Evolutionary conservation across 2,329 filamentous ascomycete genomes (phyloP).

Genomic region (Clarireedia paspali): DNA sequence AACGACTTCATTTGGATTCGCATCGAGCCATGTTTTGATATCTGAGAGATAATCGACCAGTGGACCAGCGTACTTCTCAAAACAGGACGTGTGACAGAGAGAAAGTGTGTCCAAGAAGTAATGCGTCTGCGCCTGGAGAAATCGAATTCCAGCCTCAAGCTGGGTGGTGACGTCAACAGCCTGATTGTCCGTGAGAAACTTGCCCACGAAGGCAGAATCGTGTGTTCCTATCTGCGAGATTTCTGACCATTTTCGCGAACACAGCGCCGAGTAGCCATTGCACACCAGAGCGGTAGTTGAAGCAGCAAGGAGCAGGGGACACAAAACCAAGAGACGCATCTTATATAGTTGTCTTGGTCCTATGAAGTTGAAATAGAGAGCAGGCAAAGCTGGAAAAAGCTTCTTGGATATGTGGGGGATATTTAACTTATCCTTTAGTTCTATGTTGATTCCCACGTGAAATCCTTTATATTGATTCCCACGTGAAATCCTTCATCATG

Average conservation of each 20-base stretch:
- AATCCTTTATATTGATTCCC: too few species aligned
- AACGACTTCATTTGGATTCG: conserved; percentile 51
- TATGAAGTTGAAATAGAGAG: not conserved
- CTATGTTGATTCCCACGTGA: too few species aligned
- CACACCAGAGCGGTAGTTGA: conserved; percentile 2
- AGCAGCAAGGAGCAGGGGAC: not conserved
- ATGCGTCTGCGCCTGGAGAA: conserved; percentile 50
- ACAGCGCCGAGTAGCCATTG: conserved; percentile 72
- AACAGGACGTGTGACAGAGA: conserved; percentile 6
- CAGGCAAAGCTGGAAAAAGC: not conserved
- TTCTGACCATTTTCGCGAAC: conserved; percentile 63
- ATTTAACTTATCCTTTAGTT: too few species aligned
- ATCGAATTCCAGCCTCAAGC: conserved; percentile 56
- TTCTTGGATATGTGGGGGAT: too few species aligned
- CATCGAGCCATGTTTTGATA: conserved; percentile 52
- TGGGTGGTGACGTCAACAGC: conserved; percentile 50
- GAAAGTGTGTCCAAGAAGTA: conserved; percentile 24
- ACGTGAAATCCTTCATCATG: too few species aligned
- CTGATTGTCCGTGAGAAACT: conserved; percentile 41
- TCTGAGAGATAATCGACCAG: conserved; percentile 46
- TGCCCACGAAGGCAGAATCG: conserved; percentile 40
- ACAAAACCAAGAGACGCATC: conserved; percentile 2
- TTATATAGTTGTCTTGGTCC: not conserved
- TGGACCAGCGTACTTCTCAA: conserved; percentile 41
- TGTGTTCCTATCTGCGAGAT: conserved; percentile 69